A percentile compares a stretch with the other conserved stretches of the same genome.
phyloP scores from a whole-genome alignment of 2,329 filamentous ascomycete genomes.

The Paraconiothyrium sp. region DNA sequence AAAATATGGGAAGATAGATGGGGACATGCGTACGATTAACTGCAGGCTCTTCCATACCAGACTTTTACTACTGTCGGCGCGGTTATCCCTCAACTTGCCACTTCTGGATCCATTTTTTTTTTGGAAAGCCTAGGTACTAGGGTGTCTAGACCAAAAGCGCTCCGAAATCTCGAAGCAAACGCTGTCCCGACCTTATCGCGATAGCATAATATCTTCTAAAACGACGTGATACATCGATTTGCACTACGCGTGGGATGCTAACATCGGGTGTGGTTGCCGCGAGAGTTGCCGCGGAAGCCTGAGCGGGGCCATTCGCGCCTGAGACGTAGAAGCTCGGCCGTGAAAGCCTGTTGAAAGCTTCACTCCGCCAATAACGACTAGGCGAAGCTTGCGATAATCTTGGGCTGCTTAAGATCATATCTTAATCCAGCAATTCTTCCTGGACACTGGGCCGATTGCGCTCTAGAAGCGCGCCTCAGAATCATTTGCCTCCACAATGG shows the following conservation, averaged over 20 bases:
- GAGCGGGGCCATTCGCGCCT: background rate
- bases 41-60: too few species aligned
- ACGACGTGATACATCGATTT: slow-evolving; percentile 9
- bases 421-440: background rate
- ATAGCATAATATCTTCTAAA: slow-evolving; percentile 11
- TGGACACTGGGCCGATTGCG: background rate
- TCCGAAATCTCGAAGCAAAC: background rate
- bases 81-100: background rate
- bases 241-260: background rate
- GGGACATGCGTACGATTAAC: too few species aligned
- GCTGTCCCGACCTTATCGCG: background rate
- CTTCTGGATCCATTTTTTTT: too few species aligned
- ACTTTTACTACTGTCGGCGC: background rate
- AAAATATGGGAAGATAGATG: too few species aligned
- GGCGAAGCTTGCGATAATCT: slow-evolving; percentile 1
- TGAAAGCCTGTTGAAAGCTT: slow-evolving; percentile 4
- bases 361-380: slow-evolving; percentile 1
- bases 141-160: background rate
- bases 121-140: too few species aligned
- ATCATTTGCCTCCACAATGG: background rate
- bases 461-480: background rate
- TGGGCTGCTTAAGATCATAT: background rate
- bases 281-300: background rate
- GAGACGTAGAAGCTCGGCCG: slow-evolving; percentile 1
- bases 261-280: background rate